A percentile compares a stretch with the other conserved stretches of the same genome.
These are phyloP conservation scores for Berberis thunbergii DNA, from an alignment of 164 flowering plant species.

Conservation along the genomic window DNA sequence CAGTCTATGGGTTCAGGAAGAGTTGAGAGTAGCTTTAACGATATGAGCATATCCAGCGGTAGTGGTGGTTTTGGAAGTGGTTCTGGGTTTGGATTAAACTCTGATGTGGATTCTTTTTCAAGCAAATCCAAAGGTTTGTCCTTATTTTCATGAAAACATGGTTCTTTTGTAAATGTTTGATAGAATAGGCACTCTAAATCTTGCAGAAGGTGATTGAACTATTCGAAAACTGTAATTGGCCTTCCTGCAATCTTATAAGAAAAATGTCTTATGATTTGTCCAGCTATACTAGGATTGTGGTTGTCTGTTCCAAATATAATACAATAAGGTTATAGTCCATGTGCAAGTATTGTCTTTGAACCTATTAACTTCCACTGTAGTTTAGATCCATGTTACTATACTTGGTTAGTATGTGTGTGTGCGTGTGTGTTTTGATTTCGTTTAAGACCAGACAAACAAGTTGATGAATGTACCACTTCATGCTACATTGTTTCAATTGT, in stretches of 20 bases:
- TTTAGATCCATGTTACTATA: no score
- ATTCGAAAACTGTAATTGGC: background rate
- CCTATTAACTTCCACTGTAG: no score
- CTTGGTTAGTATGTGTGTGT: no score
- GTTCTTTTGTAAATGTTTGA: background rate
- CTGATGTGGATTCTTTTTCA: constrained; percentile 59
- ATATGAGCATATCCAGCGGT: constrained; percentile 58
- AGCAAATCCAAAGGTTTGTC: constrained; percentile 76
- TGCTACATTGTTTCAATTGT: no score
- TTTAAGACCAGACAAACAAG: no score
- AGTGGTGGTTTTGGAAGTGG: constrained; percentile 87
- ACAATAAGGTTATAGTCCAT: no score
- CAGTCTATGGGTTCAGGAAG: constrained; percentile 82
- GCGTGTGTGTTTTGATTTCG: no score
- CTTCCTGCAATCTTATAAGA: background rate
- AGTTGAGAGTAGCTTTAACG: constrained; percentile 65
- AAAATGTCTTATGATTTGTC: no score
- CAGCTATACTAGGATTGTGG: no score
- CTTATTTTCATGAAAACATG: background rate
- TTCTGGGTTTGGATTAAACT: constrained; percentile 64
- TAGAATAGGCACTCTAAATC: background rate
- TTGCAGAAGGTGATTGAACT: background rate
- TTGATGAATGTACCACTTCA: no score
- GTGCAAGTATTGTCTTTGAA: no score
- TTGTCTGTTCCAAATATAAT: no score